Conservation (phyloP, 2,329 filamentous ascomycete species). For the Gremmenia infestans region DNA sequence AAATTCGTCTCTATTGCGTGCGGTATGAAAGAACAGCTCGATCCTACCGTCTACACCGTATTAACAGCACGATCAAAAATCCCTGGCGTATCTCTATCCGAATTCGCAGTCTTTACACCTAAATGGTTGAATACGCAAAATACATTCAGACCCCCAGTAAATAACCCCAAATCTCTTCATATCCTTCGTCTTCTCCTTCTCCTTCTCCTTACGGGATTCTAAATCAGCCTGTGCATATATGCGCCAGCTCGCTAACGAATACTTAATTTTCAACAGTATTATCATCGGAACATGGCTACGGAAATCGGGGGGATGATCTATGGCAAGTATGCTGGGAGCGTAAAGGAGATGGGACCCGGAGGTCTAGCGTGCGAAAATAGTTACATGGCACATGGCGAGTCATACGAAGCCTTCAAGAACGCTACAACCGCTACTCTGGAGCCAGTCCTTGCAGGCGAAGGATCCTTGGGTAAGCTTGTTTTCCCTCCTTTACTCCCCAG, state of each 20-base stretch:
- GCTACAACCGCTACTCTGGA: too few relatives aligned
- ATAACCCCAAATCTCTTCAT: too few relatives aligned
- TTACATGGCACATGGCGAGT: not conserved
- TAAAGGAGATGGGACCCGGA: conserved; percentile 54
- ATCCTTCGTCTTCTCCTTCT: too few relatives aligned
- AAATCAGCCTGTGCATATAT: too few relatives aligned
- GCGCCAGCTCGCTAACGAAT: too few relatives aligned
- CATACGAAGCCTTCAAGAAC: too few relatives aligned
- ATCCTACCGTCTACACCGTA: conserved; percentile 61
- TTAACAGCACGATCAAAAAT: conserved; percentile 52
- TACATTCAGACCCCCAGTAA: conserved; percentile 47
- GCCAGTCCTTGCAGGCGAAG: too few relatives aligned
- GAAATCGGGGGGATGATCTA: conserved; percentile 41
- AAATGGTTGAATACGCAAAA: conserved; percentile 57
- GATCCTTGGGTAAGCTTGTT: too few relatives aligned
- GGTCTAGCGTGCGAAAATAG: conserved; percentile 32
- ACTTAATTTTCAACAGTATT: conserved; percentile 34
- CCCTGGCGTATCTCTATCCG: conserved; percentile 50
- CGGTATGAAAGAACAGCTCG: conserved; percentile 57
- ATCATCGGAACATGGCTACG: conserved; percentile 46
- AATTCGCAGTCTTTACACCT: conserved; percentile 63
- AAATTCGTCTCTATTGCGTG: conserved; percentile 54
- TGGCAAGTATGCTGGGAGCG: conserved; percentile 54
- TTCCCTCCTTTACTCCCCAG: too few relatives aligned
- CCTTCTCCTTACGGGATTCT: too few relatives aligned